These are phyloP conservation scores for Barnettozyma vustinii DNA, from an alignment of 805 yeast genomes.

Conservation along the genomic window DNA sequence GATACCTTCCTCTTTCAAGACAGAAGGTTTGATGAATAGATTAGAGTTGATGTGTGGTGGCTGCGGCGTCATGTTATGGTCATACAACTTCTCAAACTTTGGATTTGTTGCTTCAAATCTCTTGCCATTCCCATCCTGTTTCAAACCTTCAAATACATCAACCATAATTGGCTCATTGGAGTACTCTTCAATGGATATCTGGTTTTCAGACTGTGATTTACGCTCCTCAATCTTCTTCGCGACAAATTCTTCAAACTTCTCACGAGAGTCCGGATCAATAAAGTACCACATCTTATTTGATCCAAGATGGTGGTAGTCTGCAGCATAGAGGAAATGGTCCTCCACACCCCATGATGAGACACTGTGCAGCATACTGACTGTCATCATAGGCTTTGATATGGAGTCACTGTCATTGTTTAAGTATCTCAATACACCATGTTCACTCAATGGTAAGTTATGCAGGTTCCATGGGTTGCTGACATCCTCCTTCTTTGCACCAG, in stretches of 20 bases:
- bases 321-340: constrained; percentile 52
- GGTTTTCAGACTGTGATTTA: constrained; percentile 1
- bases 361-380: constrained; percentile 49
- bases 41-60: constrained; percentile 34
- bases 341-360: constrained; percentile 53
- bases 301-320: constrained; percentile 53
- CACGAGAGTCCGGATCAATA: constrained; percentile 50
- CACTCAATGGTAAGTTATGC: constrained; percentile 45
- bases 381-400: constrained; percentile 38
- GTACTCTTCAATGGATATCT: constrained; percentile 1
- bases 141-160: constrained; percentile 18
- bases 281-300: constrained; percentile 55
- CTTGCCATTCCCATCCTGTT: constrained; percentile 10
- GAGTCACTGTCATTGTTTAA: constrained; percentile 38
- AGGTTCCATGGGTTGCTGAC: constrained; percentile 47
- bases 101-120: constrained; percentile 15
- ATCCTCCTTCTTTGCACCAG: constrained; percentile 18
- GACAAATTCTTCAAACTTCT: constrained; percentile 54
- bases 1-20: constrained; percentile 44
- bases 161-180: constrained; percentile 12
- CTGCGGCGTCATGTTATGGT: constrained; percentile 5
- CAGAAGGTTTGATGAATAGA: constrained; percentile 43
- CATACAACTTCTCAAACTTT: constrained; percentile 17
- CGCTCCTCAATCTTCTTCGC: constrained; percentile 29
- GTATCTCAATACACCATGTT: constrained; percentile 44